These are phyloP conservation scores for Saccharomycopsis malanga DNA, from an alignment of 805 yeast genomes.

Conservation along the genomic window DNA sequence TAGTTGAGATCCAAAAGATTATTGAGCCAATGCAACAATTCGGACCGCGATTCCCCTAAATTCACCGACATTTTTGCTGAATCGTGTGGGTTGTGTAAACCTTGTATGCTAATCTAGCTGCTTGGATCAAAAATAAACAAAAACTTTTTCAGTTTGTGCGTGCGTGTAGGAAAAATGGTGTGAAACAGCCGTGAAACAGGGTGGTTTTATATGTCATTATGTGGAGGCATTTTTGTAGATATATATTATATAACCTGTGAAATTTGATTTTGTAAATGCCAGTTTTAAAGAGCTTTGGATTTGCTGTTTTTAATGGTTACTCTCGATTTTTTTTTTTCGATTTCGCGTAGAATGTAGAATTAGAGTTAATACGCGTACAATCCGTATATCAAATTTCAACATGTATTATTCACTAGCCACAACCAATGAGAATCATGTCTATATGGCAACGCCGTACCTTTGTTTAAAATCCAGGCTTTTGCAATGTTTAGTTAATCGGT, in stretches of 20 bases:
- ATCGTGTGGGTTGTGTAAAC: too few relatives aligned
- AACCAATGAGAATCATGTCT: conserved; percentile 8
- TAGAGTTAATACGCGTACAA: background rate
- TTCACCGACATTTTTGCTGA: background rate
- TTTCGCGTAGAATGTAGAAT: background rate
- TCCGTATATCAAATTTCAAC: background rate
- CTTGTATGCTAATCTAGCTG: too few relatives aligned
- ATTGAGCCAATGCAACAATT: conserved; percentile 81
- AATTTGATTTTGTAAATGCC: too few relatives aligned
- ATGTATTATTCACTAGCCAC: conserved; percentile 3
- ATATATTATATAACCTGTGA: too few relatives aligned
- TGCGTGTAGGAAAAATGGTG: too few relatives aligned
- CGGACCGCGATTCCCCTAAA: conserved; percentile 71
- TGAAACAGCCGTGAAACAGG: too few relatives aligned
- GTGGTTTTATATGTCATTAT: too few relatives aligned
- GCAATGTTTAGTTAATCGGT: background rate
- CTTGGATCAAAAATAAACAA: too few relatives aligned
- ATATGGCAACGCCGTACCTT: conserved; percentile 4
- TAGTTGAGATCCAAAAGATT: conserved; percentile 56
- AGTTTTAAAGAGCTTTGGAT: background rate
- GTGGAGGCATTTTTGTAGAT: too few relatives aligned
- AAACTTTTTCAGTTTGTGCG: too few relatives aligned
- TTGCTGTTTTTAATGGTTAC: background rate
- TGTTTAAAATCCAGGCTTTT: conserved; percentile 4
- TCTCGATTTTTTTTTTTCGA: background rate